A percentile compares a stretch with the other conserved stretches of the same genome.
Evolutionary conservation across 345 rosid genomes (phyloP).

Genomic region (Citrus reticulata): DNA sequence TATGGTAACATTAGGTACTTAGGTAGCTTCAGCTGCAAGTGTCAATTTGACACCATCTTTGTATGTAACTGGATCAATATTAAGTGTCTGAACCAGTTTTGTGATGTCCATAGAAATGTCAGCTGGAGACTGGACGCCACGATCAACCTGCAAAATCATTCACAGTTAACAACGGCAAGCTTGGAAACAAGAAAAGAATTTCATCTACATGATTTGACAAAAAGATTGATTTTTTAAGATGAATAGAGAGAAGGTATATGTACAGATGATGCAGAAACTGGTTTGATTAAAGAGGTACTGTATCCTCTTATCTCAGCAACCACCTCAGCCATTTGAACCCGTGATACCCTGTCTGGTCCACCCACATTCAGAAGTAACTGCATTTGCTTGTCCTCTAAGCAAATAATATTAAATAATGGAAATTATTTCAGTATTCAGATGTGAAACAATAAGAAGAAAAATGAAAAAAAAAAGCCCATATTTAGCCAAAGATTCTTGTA

Average conservation of each 20-base stretch:
- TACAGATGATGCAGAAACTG: conserved; percentile 74
- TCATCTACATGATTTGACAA: background rate
- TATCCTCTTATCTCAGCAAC: conserved; percentile 70
- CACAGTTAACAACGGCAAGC: background rate
- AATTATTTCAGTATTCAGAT: conserved; percentile 2
- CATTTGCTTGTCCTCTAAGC: conserved; percentile 59
- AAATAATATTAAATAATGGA: conserved; percentile 13
- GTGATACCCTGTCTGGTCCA: conserved; percentile 82
- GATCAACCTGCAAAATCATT: conserved; percentile 50
- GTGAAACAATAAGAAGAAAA: background rate
- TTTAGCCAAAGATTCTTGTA: background rate
- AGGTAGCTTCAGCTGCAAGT: conserved; percentile 38
- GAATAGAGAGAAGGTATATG: conserved; percentile 10
- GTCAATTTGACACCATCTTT: conserved; percentile 66
- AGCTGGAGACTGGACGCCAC: conserved; percentile 74
- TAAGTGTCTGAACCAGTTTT: conserved; percentile 50
- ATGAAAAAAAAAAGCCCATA: background rate
- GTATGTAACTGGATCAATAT: conserved; percentile 52
- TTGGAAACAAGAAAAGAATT: background rate
- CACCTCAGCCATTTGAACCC: conserved; percentile 84
- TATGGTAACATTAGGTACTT: background rate
- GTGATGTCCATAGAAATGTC: conserved; percentile 87
- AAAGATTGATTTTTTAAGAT: background rate
- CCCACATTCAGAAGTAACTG: conserved; percentile 69
- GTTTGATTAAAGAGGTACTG: conserved; percentile 50